These are phyloP conservation scores for Didymella sp. DNA, from an alignment of 2,329 filamentous ascomycete genomes.

Conservation along the genomic window DNA sequence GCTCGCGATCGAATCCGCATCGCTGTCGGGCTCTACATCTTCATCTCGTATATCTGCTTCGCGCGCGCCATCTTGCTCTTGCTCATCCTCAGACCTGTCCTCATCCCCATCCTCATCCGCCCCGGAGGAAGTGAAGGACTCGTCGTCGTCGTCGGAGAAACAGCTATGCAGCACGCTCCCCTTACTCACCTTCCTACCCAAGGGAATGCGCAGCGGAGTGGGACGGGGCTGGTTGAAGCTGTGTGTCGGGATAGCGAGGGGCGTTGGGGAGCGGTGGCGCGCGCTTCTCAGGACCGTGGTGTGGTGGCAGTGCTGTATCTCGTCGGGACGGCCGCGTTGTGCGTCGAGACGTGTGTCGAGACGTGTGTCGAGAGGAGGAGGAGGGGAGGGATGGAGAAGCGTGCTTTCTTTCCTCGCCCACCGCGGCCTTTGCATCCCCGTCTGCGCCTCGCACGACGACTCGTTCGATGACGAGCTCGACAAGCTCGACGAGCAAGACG, in stretches of 20 bases:
- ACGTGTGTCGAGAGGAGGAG: not conserved
- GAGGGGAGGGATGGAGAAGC: not conserved
- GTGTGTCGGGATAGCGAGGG: conserved; percentile 19
- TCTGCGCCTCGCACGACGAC: no score
- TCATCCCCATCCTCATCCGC: not conserved
- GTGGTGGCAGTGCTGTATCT: no score
- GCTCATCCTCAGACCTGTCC: no score
- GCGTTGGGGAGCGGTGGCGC: conserved; percentile 20
- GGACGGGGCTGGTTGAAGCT: not conserved
- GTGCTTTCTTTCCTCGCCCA: not conserved
- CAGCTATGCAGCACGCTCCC: conserved; percentile 18
- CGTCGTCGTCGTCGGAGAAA: conserved; percentile 13
- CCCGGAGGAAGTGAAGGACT: not conserved
- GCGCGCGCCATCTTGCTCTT: no score
- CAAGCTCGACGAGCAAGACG: no score
- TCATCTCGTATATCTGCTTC: no score
- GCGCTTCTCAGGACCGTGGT: not conserved
- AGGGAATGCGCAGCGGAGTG: not conserved
- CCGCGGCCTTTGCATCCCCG: no score
- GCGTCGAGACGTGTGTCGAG: no score
- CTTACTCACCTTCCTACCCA: not conserved
- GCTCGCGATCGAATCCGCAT: not conserved
- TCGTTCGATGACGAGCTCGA: no score
- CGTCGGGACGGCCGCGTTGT: no score
- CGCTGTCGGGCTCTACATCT: no score